Base-by-base conservation (phyloP, 2,329 filamentous ascomycete genomes). In the Chaetoscypha palmicola region DNA sequence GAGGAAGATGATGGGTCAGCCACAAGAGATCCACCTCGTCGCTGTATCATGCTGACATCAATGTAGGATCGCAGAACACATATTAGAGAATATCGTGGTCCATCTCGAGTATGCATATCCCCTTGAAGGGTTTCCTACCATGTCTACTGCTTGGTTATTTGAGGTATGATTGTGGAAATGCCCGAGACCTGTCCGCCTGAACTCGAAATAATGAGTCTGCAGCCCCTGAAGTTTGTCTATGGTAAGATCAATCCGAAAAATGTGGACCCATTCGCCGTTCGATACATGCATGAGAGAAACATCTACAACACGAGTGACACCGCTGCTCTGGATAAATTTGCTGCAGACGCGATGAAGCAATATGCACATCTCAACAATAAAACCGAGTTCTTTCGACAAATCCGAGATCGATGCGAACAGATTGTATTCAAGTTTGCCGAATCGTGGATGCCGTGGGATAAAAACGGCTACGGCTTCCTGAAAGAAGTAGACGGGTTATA, bases 251-350 rank as follows among this genome's bases (percentile, higher is more conserved):
- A 30, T 12, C 11, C 38, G n/a, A 21, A 46, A n/a, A 8, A 16
- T 4, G 38, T 46, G 2, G 43, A 46, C 19, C 43, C 43, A 11
- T 46, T 41, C 17, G 43, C 21, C 11, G 12, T 37, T 22, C 38
- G 43, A n/a, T 46, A 46, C 14, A 17, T 46, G 3, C 43, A 46
- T 20, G 43, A 46, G 17, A 19, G 23, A 2, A 36, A 23, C 20
- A 22, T 46, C n/a, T 46, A 46, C 32, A 12, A 37, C 17, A 36
- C 32, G 7, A 31, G 26, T 17, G 23, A 40, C 17, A 12, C 5
- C n/a, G 20, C 24, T 21, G 33, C 12, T n/a, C 16, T 46, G 8
- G 33, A 36, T 9, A 17, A 38, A 22, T 41, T 46, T 19, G 32
- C 34, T 3, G 5, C 9, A 17, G 43, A 41, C 19, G 20, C 28